phyloP scores from a whole-genome alignment of 2,329 filamentous ascomycete genomes.

The Colletotrichum echinochloae region DNA sequence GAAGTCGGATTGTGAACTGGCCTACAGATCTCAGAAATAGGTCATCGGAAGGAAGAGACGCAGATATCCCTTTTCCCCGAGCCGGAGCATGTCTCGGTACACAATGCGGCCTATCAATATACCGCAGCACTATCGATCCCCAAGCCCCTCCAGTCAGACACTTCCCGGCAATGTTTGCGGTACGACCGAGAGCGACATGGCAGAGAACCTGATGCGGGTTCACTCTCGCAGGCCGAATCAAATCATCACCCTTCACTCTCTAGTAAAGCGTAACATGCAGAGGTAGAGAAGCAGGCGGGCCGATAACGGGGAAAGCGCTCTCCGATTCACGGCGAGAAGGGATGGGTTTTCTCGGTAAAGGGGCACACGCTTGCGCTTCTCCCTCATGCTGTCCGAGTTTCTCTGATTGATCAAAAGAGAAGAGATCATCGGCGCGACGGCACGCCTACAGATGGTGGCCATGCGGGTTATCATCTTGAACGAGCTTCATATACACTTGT shows the following conservation, averaged over 20 bases:
- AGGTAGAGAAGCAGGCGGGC: no score
- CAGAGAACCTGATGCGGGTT: not conserved
- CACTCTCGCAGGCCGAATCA: not conserved
- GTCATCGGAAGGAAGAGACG: not conserved
- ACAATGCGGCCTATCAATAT: not conserved
- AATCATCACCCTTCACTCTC: not conserved
- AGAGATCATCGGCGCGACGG: not conserved
- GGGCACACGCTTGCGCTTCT: not conserved
- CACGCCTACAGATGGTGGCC: not conserved
- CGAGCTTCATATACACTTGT: not conserved
- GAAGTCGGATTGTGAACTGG: not conserved
- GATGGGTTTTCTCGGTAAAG: no score
- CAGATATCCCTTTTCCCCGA: not conserved
- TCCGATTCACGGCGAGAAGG: not conserved
- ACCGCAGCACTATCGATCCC: not conserved
- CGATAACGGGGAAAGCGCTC: not conserved
- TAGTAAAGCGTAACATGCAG: not conserved
- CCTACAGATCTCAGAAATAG: conserved; percentile 19
- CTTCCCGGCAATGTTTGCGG: not conserved
- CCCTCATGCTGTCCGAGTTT: no score
- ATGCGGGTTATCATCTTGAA: not conserved
- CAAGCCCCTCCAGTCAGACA: not conserved
- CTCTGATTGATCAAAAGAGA: not conserved
- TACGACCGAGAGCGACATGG: not conserved
- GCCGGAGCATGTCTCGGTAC: not conserved